Conservation (phyloP, 495 filamentous ascomycete species). For the Chlorociboria aeruginascens region DNA sequence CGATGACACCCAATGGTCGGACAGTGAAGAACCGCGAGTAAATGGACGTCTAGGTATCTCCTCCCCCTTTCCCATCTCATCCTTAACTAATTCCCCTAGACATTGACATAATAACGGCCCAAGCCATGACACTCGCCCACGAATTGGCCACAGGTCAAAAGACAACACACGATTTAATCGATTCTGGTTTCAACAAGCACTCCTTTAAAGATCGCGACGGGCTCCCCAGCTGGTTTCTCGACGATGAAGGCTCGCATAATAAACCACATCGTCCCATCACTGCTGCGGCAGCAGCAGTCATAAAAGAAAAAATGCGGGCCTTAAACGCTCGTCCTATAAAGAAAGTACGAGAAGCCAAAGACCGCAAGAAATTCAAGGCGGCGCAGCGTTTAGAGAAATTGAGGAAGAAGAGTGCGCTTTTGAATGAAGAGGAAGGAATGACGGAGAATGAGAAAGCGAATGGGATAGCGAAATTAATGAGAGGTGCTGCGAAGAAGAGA, state of each 20-base stretch:
- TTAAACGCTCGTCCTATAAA: constrained; percentile 97
- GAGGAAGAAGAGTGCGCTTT: constrained; percentile 80
- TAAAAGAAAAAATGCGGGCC: constrained; percentile 87
- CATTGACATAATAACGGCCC: constrained; percentile 96
- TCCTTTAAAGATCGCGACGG: constrained; percentile 86
- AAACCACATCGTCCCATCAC: constrained; percentile 77
- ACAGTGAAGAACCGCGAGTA: constrained; percentile 52
- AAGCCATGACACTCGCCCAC: constrained; percentile 97
- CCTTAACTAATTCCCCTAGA: constrained; percentile 34
- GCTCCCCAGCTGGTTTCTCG: constrained; percentile 95
- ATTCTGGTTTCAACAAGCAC: constrained; percentile 89
- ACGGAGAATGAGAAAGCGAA: constrained; percentile 91
- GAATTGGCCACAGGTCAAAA: constrained; percentile 78
- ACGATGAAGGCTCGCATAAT: constrained; percentile 79
- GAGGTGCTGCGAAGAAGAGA: constrained; percentile 74
- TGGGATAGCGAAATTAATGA: constrained; percentile 70
- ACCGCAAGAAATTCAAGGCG: constrained; percentile 91
- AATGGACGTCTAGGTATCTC: constrained; percentile 57
- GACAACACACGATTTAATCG: constrained; percentile 61
- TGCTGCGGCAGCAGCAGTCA: constrained; percentile 80
- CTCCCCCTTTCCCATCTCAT: neutral
- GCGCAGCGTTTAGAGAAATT: constrained; percentile 84
- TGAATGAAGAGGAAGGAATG: constrained; percentile 79
- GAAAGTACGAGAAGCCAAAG: constrained; percentile 95
- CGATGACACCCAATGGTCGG: constrained; percentile 48